Base-by-base conservation (phyloP, 2,329 filamentous ascomycete genomes). In the Aureobasidium sp. region DNA sequence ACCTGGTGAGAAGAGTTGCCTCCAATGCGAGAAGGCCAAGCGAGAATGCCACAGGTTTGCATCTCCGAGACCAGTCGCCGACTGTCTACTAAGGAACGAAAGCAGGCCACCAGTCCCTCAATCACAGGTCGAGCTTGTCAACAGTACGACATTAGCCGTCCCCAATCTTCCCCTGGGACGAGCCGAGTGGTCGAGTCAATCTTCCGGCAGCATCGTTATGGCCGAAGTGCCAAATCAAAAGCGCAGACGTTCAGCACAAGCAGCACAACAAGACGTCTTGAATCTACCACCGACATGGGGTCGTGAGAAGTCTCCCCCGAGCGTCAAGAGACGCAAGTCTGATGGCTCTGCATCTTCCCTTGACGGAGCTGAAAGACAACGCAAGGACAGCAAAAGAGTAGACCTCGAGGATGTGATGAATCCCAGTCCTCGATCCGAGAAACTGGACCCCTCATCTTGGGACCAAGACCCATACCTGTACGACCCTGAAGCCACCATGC, bases 21-120 rank as follows among this genome's bases (percentile, higher is more conserved):
- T 92, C 59, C 91, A 96, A 75, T 97, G 92, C 73, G 88, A 94
- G 72, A 96, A 96, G 76, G 93, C 93, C 70, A 90, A 91, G 61
- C 83, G 90, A 52, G 80, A 88, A 21, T 96, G 92, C 82, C 87
- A 87, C 74, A 89, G 89, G 89, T 93, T 78, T 55, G 70, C 65
- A 15, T 41, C 29, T 34, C 48, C 32, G 10, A 34, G 37, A 29
- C 52, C 55, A 36, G 15, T 13, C 48, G 10, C 25, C 10, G 15
- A 29, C 36, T 30, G 29, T 37, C 29, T 50, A 42, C 68, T 71
- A 59, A 71, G 63, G 27, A 48, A 45, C 34, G 42, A 25, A 55
- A 59, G 55, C 55, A 71, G 69, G 59, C 67, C 69, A 25, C 65
- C 68, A 13, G 64, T 62, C 13, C 68, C 71, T 34, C 65, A 66